These are phyloP conservation scores for Barnettozyma sucrosica DNA, from an alignment of 805 yeast genomes.

Conservation along the genomic window DNA sequence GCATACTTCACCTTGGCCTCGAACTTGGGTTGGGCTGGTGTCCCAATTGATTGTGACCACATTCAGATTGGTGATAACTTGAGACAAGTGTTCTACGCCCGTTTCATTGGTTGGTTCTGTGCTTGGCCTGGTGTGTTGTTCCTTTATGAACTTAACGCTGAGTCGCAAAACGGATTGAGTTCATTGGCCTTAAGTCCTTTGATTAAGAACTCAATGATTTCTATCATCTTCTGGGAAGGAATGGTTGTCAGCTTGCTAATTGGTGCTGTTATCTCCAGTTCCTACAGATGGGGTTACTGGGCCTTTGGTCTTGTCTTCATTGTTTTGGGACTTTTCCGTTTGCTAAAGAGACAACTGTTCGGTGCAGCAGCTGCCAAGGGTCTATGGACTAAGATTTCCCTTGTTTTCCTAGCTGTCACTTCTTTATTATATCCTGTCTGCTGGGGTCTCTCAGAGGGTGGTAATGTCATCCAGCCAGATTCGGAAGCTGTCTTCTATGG, in stretches of 20 bases:
- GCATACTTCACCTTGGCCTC: slow-evolving; percentile 53
- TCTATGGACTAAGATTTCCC: slow-evolving; percentile 5
- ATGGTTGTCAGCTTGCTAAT: slow-evolving; percentile 50
- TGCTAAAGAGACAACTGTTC: slow-evolving; percentile 26
- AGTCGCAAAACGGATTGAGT: slow-evolving; percentile 16
- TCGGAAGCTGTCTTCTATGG: slow-evolving; percentile 52
- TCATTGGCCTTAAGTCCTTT: slow-evolving; percentile 15
- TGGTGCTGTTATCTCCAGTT: slow-evolving; percentile 47
- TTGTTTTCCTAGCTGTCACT: slow-evolving; percentile 28
- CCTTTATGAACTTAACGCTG: slow-evolving; percentile 26
- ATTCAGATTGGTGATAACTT: slow-evolving; percentile 29
- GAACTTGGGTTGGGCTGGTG: slow-evolving; percentile 48
- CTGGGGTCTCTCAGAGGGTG: slow-evolving; percentile 54
- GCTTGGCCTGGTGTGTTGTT: slow-evolving; percentile 41
- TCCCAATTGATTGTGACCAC: slow-evolving; percentile 44
- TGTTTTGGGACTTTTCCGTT: slow-evolving; percentile 32
- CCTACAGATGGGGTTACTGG: slow-evolving; percentile 68
- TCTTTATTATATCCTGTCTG: slow-evolving; percentile 41
- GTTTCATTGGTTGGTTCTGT: slow-evolving; percentile 53
- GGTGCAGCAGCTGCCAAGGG: slow-evolving; percentile 9
- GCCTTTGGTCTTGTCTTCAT: slow-evolving; percentile 44
- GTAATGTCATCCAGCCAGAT: slow-evolving; percentile 47
- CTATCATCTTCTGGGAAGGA: slow-evolving; percentile 38
- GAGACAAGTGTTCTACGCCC: slow-evolving; percentile 53
- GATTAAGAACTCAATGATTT: slow-evolving; percentile 30